Percentiles rank a stretch among this genome's conserved stretches.
phyloP scores from a whole-genome alignment of 169 alveolate genomes.

The Eimeria maxima region DNA sequence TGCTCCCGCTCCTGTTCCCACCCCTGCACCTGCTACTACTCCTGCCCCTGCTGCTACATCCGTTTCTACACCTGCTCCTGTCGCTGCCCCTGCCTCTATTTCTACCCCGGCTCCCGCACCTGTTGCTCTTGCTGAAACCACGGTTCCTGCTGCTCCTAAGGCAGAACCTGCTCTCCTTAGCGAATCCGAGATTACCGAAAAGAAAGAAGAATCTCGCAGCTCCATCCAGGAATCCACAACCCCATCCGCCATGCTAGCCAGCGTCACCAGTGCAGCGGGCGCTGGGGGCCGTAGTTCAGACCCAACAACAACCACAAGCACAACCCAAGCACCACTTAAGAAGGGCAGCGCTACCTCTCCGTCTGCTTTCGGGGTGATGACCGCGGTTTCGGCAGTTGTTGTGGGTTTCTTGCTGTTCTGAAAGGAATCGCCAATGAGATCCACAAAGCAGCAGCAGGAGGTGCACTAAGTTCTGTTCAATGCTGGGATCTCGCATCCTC shows the following conservation, averaged over 20 bases:
- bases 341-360: background rate
- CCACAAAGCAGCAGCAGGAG: background rate
- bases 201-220: too few species aligned
- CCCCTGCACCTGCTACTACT: too few species aligned
- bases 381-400: background rate
- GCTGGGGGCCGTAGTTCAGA: background rate
- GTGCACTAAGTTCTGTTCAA: background rate
- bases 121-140: background rate
- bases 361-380: background rate
- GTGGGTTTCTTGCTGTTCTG: background rate
- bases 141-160: background rate
- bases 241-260: too few species aligned
- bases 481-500: background rate
- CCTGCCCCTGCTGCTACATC: too few species aligned
- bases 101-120: background rate
- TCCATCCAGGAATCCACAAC: too few species aligned
- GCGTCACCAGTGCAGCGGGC: too few species aligned
- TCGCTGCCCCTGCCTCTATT: background rate
- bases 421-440: background rate
- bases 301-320: background rate
- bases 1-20: background rate
- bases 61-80: too few species aligned
- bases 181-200: too few species aligned
- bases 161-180: too few species aligned
- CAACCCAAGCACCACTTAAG: background rate